These are phyloP conservation scores for Yamadazyma takamatsuzukensis DNA, from an alignment of 805 yeast genomes.

Conservation along the genomic window DNA sequence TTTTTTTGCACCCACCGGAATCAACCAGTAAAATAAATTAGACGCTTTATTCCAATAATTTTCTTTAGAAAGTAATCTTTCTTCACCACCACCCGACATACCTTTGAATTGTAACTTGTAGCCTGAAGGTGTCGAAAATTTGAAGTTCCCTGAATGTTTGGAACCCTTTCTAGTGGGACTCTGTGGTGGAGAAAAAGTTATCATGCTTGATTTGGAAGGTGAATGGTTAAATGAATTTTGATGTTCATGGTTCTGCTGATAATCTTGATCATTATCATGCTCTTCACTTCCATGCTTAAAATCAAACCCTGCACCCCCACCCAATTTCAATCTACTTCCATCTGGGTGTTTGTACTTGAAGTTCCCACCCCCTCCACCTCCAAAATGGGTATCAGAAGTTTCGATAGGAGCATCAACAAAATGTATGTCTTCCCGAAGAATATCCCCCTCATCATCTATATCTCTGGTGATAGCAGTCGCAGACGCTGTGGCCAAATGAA, in stretches of 20 bases:
- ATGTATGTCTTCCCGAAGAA: not conserved
- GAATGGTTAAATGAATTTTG: not conserved
- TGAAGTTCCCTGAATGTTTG: too few relatives aligned
- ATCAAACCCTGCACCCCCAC: constrained; percentile 27
- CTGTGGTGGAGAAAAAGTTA: too few relatives aligned
- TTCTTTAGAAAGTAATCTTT: too few relatives aligned
- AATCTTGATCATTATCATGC: not conserved
- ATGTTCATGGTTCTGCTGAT: not conserved
- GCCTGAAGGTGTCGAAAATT: too few relatives aligned
- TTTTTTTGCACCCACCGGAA: constrained; percentile 5
- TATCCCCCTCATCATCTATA: not conserved
- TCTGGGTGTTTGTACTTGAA: constrained; percentile 17
- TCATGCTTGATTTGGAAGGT: too few relatives aligned
- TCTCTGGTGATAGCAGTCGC: constrained; percentile 18
- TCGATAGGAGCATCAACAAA: constrained; percentile 6
- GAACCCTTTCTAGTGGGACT: too few relatives aligned
- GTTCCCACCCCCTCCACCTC: constrained; percentile 27
- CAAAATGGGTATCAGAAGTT: constrained; percentile 14
- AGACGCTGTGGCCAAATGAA: constrained; percentile 26
- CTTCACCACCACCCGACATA: too few relatives aligned
- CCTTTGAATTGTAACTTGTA: too few relatives aligned
- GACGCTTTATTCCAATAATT: too few relatives aligned
- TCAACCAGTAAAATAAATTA: constrained; percentile 10
- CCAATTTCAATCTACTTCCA: constrained; percentile 20
- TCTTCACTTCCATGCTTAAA: constrained; percentile 13